These are phyloP conservation scores for Wickerhamiella azymoides DNA, from an alignment of 805 yeast species.

Conservation along the genomic window DNA sequence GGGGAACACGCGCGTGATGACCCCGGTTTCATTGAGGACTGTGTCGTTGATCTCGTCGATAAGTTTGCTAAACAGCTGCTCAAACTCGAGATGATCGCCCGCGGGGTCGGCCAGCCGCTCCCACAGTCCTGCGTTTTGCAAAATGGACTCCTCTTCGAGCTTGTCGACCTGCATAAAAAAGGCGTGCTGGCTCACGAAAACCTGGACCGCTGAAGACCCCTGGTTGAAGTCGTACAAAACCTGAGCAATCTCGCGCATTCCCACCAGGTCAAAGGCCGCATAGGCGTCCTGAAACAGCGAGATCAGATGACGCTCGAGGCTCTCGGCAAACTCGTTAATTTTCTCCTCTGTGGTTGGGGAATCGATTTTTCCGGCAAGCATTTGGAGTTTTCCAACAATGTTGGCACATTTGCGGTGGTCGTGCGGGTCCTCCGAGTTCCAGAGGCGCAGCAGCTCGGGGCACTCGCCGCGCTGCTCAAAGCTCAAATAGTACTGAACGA, in stretches of 20 bases:
- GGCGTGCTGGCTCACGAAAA: constrained; percentile 68
- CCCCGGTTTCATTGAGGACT: constrained; percentile 56
- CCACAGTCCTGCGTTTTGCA: constrained; percentile 34
- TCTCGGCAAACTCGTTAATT: constrained; percentile 61
- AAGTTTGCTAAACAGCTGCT: constrained; percentile 37
- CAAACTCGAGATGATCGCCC: constrained; percentile 34
- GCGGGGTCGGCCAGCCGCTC: constrained; percentile 45
- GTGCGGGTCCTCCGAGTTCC: constrained; percentile 34
- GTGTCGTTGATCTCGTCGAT: constrained; percentile 45
- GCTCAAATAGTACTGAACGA: constrained; percentile 63
- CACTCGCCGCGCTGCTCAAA: constrained; percentile 48
- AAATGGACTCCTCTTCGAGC: constrained; percentile 21
- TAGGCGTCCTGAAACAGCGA: constrained; percentile 64
- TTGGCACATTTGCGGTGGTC: constrained; percentile 57
- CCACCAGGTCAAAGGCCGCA: constrained; percentile 48
- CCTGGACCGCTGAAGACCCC: constrained; percentile 67
- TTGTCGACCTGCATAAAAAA: constrained; percentile 41
- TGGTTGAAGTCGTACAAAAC: constrained; percentile 70
- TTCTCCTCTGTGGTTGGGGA: constrained; percentile 24
- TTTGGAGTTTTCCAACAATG: constrained; percentile 48
- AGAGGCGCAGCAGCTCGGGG: constrained; percentile 41
- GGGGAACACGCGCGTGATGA: constrained; percentile 57
- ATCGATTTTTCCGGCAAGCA: constrained; percentile 49
- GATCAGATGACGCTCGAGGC: constrained; percentile 58
- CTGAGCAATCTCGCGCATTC: constrained; percentile 60